Conservation (phyloP, 108 stramenopile species). For the Fragilariopsis cylindrus region DNA sequence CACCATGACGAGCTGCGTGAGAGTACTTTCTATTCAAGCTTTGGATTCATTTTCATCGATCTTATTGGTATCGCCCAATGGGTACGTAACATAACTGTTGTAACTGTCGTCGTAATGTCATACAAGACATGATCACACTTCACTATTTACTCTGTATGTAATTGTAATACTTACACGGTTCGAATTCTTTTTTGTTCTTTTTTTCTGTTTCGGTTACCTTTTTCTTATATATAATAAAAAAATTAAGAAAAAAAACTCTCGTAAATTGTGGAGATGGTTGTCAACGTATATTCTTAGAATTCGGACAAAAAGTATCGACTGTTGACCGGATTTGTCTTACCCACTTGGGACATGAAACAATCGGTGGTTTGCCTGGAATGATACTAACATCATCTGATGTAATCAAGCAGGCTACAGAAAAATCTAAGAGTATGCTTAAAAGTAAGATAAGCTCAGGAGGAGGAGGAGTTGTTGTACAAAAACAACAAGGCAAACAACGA, state of each 20-base stretch:
- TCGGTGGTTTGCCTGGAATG: slow-evolving; percentile 85
- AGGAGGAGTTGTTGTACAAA: neutral
- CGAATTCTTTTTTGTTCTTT: no score
- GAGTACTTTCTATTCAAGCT: slow-evolving; percentile 63
- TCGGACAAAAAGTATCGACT: slow-evolving; percentile 57
- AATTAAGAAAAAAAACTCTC: slow-evolving; percentile 49
- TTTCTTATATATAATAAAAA: slow-evolving; percentile 32
- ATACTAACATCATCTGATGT: slow-evolving; percentile 79
- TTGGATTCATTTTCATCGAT: slow-evolving; percentile 76
- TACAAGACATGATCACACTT: no score
- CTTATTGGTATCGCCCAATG: slow-evolving; percentile 59
- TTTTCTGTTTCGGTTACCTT: neutral
- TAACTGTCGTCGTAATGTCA: no score
- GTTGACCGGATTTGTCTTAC: slow-evolving; percentile 75
- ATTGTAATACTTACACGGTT: neutral
- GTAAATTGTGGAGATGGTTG: slow-evolving; percentile 87
- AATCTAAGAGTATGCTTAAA: slow-evolving; percentile 17
- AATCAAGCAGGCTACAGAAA: slow-evolving; percentile 15
- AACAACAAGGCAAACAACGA: neutral
- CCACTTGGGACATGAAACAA: slow-evolving; percentile 57
- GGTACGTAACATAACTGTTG: neutral
- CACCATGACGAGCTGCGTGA: slow-evolving; percentile 66
- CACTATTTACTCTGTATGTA: no score
- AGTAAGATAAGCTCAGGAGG: neutral
- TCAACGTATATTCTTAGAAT: slow-evolving; percentile 83